phyloP scores from a whole-genome alignment of 371 early-diverging fungal genomes.

The Mucor racemosus region DNA sequence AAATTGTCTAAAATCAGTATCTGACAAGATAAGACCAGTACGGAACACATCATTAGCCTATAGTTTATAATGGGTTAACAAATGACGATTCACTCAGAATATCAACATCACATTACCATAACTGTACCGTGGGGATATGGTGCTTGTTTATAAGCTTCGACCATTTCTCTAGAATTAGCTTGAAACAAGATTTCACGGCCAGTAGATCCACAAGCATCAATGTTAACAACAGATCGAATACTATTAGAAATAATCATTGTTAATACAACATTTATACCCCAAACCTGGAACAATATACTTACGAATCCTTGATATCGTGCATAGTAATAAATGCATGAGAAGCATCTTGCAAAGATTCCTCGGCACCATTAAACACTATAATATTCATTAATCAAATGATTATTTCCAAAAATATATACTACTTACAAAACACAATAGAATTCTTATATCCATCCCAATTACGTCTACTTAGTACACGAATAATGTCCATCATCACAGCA shows the following conservation, averaged over 20 bases:
- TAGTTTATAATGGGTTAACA: too few relatives aligned
- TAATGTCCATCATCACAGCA: conserved; percentile 76
- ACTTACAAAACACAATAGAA: conserved; percentile 65
- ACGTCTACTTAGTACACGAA: conserved; percentile 65
- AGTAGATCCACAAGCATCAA: conserved; percentile 76
- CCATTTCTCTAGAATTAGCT: conserved; percentile 71
- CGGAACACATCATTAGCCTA: conserved; percentile 75
- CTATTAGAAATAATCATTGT: conserved; percentile 20
- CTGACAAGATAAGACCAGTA: conserved; percentile 74
- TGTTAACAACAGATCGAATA: conserved; percentile 71
- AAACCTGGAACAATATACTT: conserved; percentile 8
- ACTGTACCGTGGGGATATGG: conserved; percentile 80
- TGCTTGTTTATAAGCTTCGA: conserved; percentile 71
- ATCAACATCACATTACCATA: conserved; percentile 32
- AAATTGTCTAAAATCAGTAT: conserved; percentile 82
- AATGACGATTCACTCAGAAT: too few relatives aligned
- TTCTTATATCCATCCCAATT: conserved; percentile 58
- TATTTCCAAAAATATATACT: not conserved
- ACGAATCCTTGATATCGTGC: conserved; percentile 64
- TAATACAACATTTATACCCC: not conserved
- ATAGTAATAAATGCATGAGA: conserved; percentile 76
- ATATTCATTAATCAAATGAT: not conserved
- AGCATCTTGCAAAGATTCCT: conserved; percentile 80
- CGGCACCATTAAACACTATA: conserved; percentile 80
- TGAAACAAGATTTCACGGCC: conserved; percentile 81